A percentile compares a stretch with the other conserved stretches of the same genome.
These are phyloP conservation scores for Serendipita sp. DNA, from an alignment of 768 basidiomycete species.

Conservation along the genomic window DNA sequence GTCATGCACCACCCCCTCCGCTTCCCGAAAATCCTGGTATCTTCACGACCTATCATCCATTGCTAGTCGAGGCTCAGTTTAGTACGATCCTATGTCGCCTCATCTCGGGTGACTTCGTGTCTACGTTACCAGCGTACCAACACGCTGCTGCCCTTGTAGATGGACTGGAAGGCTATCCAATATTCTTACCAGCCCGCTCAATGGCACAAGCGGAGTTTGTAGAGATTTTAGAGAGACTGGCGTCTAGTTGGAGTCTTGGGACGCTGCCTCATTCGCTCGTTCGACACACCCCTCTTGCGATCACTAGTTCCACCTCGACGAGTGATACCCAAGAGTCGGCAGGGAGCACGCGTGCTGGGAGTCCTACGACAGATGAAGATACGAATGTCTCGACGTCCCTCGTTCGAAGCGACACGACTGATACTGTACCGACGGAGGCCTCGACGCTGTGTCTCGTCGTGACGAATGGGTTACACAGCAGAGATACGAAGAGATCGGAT, in stretches of 20 bases:
- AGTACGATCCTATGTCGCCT: constrained; percentile 57
- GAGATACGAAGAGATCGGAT: background rate
- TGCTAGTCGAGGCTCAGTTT: constrained; percentile 77
- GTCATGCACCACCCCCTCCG: constrained; percentile 22
- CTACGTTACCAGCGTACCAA: constrained; percentile 45
- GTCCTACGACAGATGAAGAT: constrained; percentile 1
- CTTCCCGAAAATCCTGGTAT: constrained; percentile 35
- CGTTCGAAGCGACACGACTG: too few relatives aligned
- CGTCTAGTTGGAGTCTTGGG: constrained; percentile 56
- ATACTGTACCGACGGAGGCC: background rate
- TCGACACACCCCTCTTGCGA: background rate
- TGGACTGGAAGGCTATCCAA: constrained; percentile 72
- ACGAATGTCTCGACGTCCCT: background rate
- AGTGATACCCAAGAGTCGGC: background rate
- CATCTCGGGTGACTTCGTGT: constrained; percentile 58
- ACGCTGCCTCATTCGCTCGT: constrained; percentile 15
- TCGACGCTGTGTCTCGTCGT: background rate
- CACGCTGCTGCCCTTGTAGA: constrained; percentile 55
- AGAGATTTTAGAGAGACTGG: constrained; percentile 68
- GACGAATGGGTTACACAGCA: background rate
- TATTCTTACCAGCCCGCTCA: constrained; percentile 73
- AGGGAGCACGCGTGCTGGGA: background rate
- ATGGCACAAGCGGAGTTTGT: constrained; percentile 84
- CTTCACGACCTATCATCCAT: constrained; percentile 81
- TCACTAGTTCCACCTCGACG: background rate